Evolutionary conservation across 1,139 yeast genomes (phyloP), one percentile per base, ranked within the genome.

Genomic region (Geotrichum citri-aurantii): DNA sequence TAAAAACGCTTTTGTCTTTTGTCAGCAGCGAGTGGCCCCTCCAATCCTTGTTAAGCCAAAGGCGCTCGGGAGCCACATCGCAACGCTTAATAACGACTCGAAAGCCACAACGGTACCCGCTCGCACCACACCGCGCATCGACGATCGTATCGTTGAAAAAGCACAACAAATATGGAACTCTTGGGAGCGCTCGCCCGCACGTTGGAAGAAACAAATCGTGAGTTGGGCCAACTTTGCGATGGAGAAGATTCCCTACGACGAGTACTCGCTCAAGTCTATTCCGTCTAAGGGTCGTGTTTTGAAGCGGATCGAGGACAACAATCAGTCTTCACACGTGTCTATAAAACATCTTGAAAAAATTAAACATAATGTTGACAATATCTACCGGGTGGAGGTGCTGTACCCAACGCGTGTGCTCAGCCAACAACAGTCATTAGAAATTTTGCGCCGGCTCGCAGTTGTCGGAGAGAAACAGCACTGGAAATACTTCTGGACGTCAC

Each of bases 221-320:
- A 56, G 66, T 6, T 72, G 70, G 66, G 75, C 78, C 11, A 74
- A 76, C 47, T 65, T 65, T 54, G 72, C 79, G 48, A 62, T 81
- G 63, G 79, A 78, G 59, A 70, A 73, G 37, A 74, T 80, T 21
- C 78, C 82, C 12, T 82, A 83, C 78, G 77, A 77, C 53, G 86
- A 82, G 64, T 75, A 79, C 68, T 74, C 81, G 49, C 68, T 82
- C 58, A 73, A 77, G 56, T 73, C 82, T 5, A 74, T 82, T 7
- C 86, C 86, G 1, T 75, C 82, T 19, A 61, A 60, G 47, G 49
- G 60, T 1, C 62, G 68, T 5, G 64, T 68, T 5, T 55, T 64
- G 55, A 65, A 70, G 8, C 59, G 59, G 46, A 52, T 64, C 23
- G 53, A 57, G 26, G 52, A 54, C 52, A 37, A 26, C 4, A 48